A percentile compares a stretch with the other conserved stretches of the same genome.
Conservation (phyloP, 345 rosid species). For the Dimocarpus longan region DNA sequence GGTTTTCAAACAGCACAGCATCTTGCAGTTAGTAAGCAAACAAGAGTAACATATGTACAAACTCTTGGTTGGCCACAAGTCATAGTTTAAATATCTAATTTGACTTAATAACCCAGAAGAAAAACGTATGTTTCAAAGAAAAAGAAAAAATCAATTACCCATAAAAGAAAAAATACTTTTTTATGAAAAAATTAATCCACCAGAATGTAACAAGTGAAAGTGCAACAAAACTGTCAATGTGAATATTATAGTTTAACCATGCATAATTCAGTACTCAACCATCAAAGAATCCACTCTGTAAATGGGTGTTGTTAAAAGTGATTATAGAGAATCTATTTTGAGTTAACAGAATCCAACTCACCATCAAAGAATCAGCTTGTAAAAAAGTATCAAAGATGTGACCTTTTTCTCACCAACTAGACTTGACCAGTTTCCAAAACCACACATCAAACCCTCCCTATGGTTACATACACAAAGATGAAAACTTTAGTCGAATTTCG, state of each 20-base stretch:
- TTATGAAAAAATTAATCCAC: too few relatives aligned
- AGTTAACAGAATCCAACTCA: background rate
- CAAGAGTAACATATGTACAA: background rate
- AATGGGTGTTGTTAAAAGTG: background rate
- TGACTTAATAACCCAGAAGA: background rate
- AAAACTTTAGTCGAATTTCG: background rate
- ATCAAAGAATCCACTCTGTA: background rate
- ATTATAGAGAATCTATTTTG: background rate
- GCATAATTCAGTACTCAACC: too few relatives aligned
- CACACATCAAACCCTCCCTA: background rate
- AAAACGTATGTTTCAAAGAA: background rate
- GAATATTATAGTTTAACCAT: background rate
- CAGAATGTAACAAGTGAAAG: background rate
- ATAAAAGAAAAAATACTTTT: too few relatives aligned
- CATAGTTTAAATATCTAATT: background rate
- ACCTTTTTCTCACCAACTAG: background rate
- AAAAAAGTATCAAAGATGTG: background rate
- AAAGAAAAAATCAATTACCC: too few relatives aligned
- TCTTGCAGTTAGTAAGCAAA: background rate
- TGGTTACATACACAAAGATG: background rate
- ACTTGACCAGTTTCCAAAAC: background rate
- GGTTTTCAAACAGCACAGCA: background rate
- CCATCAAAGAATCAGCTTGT: background rate
- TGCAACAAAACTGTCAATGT: background rate
- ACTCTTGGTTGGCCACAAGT: background rate